Evolutionary conservation across 306 rosid species (phyloP), one percentile per base, ranked within the genome.

Genomic region (Prunus mira): DNA sequence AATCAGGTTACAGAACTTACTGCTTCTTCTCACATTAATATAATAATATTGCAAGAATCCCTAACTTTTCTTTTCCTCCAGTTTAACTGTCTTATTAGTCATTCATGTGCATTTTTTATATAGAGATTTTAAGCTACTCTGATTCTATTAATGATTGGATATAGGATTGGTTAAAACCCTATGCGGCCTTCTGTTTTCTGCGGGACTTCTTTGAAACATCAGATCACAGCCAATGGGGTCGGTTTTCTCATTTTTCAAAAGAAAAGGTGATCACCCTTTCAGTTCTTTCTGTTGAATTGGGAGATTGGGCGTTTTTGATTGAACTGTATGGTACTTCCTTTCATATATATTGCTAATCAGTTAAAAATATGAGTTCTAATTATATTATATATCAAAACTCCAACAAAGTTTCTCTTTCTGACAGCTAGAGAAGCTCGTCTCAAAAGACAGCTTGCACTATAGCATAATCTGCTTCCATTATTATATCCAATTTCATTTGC

Each of bases 171-270:
- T 79, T 95, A 86, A 92, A 89, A 77, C 98, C 98, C 66, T 95
- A 90, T 66, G 96, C 97, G 27, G 98, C 93, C 41, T 92, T 88
- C 92, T 92, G 98, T 78, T 92, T 95, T 87, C 75, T 92, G 83
- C 86, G 97, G 64, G 98, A 92, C 87, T 95, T 95, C 81, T 95
- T 95, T 78, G 98, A 90, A 87, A 95, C 97, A 57, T 89, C 98
- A 76, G 98, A 95, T 67, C 97, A 85, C 64, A 89, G 87, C 80
- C 89, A 95, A 85, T 95, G 98, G 98, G 98, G 98, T 54, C 82
- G 92, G 46, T 95, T 85, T 86, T 91, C 96, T 75, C 72, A 82
- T 74, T 92, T 76, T 74, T 86, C 98, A 3, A 85, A 84, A 71
- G 91, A 86, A 78, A 95, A 83, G 96, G 98, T 92, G 82, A 73